phyloP scores from a whole-genome alignment of 2,329 filamentous ascomycete genomes.

The Diaporthe nobilis region DNA sequence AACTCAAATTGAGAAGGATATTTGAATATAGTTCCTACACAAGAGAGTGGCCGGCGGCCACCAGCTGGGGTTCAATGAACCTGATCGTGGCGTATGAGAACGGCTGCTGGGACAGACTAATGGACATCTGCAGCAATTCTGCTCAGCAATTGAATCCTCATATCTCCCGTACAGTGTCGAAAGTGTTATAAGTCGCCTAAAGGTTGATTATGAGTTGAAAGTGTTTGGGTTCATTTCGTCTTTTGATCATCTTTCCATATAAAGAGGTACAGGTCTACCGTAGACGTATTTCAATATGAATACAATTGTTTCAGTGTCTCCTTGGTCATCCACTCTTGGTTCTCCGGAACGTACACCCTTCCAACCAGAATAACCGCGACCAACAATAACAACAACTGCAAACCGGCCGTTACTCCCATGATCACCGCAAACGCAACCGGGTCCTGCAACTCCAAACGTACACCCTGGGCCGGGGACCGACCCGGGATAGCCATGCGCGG shows the following conservation, averaged over 20 bases:
- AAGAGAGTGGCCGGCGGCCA: too few relatives aligned
- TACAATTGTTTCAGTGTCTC: neutral
- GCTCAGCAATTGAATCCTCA: too few relatives aligned
- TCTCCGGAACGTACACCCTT: neutral
- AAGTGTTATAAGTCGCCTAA: too few relatives aligned
- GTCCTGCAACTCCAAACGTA: constrained; percentile 1
- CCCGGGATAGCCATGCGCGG: constrained; percentile 2
- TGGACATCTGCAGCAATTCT: too few relatives aligned
- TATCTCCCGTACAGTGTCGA: too few relatives aligned
- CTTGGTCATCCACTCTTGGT: neutral
- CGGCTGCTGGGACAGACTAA: too few relatives aligned
- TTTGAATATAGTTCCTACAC: too few relatives aligned
- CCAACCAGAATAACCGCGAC: neutral
- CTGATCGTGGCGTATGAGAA: too few relatives aligned
- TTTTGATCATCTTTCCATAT: neutral
- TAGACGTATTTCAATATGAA: neutral
- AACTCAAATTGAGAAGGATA: too few relatives aligned
- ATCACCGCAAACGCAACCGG: constrained; percentile 14
- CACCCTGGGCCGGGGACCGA: neutral
- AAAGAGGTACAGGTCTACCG: neutral
- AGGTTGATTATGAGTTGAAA: too few relatives aligned
- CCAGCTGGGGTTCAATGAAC: too few relatives aligned
- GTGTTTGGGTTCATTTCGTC: too few relatives aligned
- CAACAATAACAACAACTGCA: neutral
- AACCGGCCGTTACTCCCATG: neutral